These are phyloP conservation scores for Yamadazyma phyllophila DNA, from an alignment of 805 yeast genomes.

Conservation along the genomic window DNA sequence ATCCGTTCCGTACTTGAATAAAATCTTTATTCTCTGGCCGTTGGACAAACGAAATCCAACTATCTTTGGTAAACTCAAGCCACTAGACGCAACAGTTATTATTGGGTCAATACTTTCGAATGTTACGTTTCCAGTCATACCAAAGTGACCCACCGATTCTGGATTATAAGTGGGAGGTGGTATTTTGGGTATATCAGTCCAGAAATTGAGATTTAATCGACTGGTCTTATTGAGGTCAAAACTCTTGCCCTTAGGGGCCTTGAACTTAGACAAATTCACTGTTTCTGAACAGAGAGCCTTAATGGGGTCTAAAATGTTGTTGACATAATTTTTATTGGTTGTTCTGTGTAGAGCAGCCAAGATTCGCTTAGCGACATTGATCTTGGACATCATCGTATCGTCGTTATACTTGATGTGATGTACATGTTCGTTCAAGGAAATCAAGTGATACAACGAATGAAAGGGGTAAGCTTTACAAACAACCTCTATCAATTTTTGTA, in stretches of 20 bases:
- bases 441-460: conserved; percentile 64
- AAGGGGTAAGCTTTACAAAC: conserved; percentile 63
- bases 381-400: conserved; percentile 42
- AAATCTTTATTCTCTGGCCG: conserved; percentile 57
- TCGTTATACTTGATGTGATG: conserved; percentile 23
- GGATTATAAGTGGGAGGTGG: conserved; percentile 64
- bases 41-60: conserved; percentile 51
- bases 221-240: conserved; percentile 34
- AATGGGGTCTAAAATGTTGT: conserved; percentile 40
- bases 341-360: conserved; percentile 34
- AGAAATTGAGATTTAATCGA: conserved; percentile 37
- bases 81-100: conserved; percentile 70
- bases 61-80: conserved; percentile 86
- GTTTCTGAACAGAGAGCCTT: conserved; percentile 51
- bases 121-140: conserved; percentile 1
- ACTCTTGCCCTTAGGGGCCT: conserved; percentile 31
- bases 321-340: neutral
- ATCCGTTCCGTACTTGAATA: conserved; percentile 84
- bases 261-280: conserved; percentile 49
- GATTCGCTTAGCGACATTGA: conserved; percentile 43
- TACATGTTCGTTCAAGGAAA: conserved; percentile 53
- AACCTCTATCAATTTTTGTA: conserved; percentile 47
- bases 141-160: no score
- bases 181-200: conserved; percentile 53
- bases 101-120: conserved; percentile 45